Base-by-base conservation (phyloP, 2,329 filamentous ascomycete species). In the Thielaviopsis cerberus region DNA sequence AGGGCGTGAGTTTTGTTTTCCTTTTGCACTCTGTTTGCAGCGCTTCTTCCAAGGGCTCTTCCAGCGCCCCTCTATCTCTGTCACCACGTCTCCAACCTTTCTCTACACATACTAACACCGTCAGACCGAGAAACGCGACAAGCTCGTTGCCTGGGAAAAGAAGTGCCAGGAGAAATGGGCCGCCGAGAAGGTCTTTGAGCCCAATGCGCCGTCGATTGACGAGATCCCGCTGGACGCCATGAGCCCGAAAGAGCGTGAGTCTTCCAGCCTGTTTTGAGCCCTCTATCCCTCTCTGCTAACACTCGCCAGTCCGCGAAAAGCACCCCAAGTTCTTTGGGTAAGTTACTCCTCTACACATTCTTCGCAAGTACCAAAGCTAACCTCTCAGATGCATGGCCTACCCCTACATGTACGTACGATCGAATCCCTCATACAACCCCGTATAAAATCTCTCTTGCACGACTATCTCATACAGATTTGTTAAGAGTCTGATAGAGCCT, bases 71-170 rank as follows among this genome's bases (percentile, higher is more conserved):
- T 17, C 15, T 17, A 17, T 23, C 8, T 20, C 51, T 54, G 51
- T 23, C 20, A 25, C 17, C 23, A n/a, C n/a, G n/a, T n/a, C n/a
- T n/a, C n/a, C n/a, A n/a, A n/a, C n/a, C n/a, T n/a, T 48, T 17
- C 51, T 37, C 13, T 41, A 24, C 62, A 51, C 60, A 62, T 11
- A 11, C 27, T 30, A 30, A 30, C 27, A 30, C 58, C 41, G 61
- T n/a, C 65, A 87, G 79, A 94, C 89, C 45, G 88, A 94, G 66
- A 94, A 94, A 73, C 78, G 89, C 69, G 88, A 94, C 67, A 79
- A 83, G 55, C 76, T 94, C 64, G 83, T 92, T 65, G 81, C 81
- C 30, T 79, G 85, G 66, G 91, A 97, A 74, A 94, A 92, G 74
- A 89, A 89, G 69, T 96, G 94, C 72, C 60, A 61, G 27, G 54